phyloP scores from a whole-genome alignment of 2,329 filamentous ascomycete species.

The Xylaria sp. region DNA sequence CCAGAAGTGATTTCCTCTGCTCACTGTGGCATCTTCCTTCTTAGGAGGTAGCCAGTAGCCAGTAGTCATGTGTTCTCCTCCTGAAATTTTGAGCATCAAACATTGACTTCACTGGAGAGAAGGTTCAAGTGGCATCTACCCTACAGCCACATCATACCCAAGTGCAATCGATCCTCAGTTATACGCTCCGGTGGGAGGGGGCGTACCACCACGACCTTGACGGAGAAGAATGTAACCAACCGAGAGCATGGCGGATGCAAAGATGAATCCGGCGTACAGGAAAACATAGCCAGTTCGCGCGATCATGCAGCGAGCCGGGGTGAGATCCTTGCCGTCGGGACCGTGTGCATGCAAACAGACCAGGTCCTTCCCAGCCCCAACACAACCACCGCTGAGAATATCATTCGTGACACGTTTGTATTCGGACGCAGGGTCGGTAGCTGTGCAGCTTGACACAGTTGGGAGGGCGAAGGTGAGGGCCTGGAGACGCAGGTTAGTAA shows the following conservation, averaged over 20 bases:
- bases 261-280: constrained; percentile 22
- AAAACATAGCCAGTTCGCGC: constrained; percentile 15
- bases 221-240: constrained; percentile 18
- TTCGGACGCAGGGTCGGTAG: not conserved
- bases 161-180: not conserved
- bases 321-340: constrained; percentile 16
- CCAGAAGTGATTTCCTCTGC: not conserved
- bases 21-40: not conserved
- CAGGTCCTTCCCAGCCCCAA: not conserved
- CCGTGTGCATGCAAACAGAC: not conserved
- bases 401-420: constrained; percentile 10
- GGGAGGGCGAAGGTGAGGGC: constrained; percentile 12
- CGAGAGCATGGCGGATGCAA: constrained; percentile 12
- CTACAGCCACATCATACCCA: too few relatives aligned
- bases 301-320: constrained; percentile 15
- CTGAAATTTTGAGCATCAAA: not conserved
- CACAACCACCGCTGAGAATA: constrained; percentile 30
- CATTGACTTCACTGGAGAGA: too few relatives aligned
- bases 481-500: constrained; percentile 17
- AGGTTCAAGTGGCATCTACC: too few relatives aligned
- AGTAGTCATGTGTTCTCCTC: not conserved
- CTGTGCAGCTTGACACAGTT: constrained; percentile 12
- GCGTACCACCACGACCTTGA: constrained; percentile 22
- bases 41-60: not conserved
- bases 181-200: not conserved